These are phyloP conservation scores for Henckelia pumila DNA, from an alignment of 257 asterid species.

Conservation along the genomic window DNA sequence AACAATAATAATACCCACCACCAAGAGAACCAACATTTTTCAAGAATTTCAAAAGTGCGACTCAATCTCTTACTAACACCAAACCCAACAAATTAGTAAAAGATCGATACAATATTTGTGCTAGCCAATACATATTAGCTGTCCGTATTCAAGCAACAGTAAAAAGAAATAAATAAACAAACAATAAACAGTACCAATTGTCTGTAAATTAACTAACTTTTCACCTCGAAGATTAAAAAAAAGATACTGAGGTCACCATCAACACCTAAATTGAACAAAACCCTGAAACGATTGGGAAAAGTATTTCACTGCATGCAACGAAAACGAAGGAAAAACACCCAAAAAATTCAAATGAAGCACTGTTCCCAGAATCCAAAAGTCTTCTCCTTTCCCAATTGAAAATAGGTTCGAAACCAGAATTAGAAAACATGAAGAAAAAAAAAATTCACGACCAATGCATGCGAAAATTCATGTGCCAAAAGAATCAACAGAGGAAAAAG, in stretches of 20 bases:
- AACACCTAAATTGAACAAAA: constrained; percentile 14
- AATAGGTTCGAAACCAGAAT: constrained; percentile 35
- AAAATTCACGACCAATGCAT: constrained; percentile 37
- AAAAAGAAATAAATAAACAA: constrained; percentile 11
- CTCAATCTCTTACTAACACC: constrained; percentile 9
- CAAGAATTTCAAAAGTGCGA: constrained; percentile 3
- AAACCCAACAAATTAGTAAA: constrained; percentile 9
- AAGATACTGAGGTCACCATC: constrained; percentile 20
- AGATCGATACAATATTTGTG: not conserved
- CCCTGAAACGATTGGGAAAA: constrained; percentile 20
- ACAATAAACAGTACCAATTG: constrained; percentile 22
- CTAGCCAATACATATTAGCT: constrained; percentile 31
- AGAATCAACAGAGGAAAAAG: not conserved
- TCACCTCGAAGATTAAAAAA: constrained; percentile 10
- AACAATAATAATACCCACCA: constrained; percentile 12
- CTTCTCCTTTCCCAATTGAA: constrained; percentile 16
- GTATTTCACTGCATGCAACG: constrained; percentile 37
- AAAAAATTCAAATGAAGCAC: constrained; percentile 19
- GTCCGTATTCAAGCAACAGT: constrained; percentile 30
- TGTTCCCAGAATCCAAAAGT: constrained; percentile 20
- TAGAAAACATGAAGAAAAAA: constrained; percentile 28
- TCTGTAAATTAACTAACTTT: constrained; percentile 17
- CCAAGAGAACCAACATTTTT: constrained; percentile 13
- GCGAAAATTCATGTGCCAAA: constrained; percentile 20
- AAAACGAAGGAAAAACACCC: constrained; percentile 20